phyloP scores from a whole-genome alignment of 257 asterid genomes.

The Nemophila menziesii region DNA sequence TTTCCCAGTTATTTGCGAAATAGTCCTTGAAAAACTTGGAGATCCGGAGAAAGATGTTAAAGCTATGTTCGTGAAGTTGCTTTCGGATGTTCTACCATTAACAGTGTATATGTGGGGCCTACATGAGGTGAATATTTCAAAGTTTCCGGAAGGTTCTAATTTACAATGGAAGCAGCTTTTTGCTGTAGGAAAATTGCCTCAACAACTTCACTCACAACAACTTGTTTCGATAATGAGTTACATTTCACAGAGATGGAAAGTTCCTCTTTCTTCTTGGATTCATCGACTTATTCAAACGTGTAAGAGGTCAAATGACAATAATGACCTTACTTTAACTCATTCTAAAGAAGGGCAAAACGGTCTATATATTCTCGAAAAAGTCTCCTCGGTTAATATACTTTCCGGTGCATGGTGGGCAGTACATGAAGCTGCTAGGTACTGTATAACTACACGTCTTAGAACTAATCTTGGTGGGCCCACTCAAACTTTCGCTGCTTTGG shows the following conservation, averaged over 20 bases:
- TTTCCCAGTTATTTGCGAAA: constrained; percentile 53
- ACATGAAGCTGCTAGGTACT: constrained; percentile 94
- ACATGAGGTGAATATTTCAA: constrained; percentile 33
- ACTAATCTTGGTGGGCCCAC: constrained; percentile 99
- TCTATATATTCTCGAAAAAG: constrained; percentile 53
- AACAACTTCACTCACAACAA: constrained; percentile 84
- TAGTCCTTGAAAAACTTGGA: constrained; percentile 70
- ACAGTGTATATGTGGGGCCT: constrained; percentile 62
- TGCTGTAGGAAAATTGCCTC: constrained; percentile 79
- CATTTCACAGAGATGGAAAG: constrained; percentile 95
- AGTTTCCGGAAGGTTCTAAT: constrained; percentile 23
- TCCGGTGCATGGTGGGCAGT: constrained; percentile 99
- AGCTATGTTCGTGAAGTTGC: constrained; percentile 54
- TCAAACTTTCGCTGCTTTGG: constrained; percentile 98
- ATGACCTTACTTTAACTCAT: constrained; percentile 31
- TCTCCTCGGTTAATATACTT: constrained; percentile 63
- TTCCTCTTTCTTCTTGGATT: constrained; percentile 87
- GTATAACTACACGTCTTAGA: constrained; percentile 88
- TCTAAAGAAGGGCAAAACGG: constrained; percentile 64
- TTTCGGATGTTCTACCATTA: constrained; percentile 56
- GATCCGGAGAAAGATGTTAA: constrained; percentile 76
- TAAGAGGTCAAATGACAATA: constrained; percentile 48
- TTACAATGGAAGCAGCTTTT: constrained; percentile 86
- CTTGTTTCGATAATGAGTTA: constrained; percentile 86
- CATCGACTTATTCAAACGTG: constrained; percentile 67